A percentile compares a stretch with the other conserved stretches of the same genome.
Evolutionary conservation across 257 asterid genomes (phyloP).

Genomic region (Primulina huaijiensis): DNA sequence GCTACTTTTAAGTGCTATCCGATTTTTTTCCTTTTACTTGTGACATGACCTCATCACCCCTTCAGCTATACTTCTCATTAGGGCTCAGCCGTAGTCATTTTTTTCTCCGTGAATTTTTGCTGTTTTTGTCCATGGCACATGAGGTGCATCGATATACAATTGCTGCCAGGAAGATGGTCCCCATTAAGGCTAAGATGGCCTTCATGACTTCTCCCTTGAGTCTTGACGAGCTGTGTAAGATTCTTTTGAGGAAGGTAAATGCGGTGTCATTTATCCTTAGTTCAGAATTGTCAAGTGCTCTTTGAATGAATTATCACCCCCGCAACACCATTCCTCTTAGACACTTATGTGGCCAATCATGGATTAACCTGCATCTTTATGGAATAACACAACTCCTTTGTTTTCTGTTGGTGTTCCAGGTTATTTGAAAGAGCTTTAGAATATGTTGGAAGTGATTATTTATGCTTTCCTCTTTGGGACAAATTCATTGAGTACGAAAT

Average conservation of each 20-base stretch:
- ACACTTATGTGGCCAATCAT: constrained; percentile 35
- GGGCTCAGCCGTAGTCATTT: constrained; percentile 61
- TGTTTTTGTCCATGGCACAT: constrained; percentile 70
- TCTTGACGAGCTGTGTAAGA: constrained; percentile 69
- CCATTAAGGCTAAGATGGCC: constrained; percentile 76
- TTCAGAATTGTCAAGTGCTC: constrained; percentile 60
- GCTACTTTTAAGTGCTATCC: constrained; percentile 38
- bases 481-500: constrained; percentile 88
- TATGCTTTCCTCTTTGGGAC: constrained; percentile 97
- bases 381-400: constrained; percentile 29
- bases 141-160: constrained; percentile 78
- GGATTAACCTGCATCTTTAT: constrained; percentile 21
- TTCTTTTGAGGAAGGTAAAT: constrained; percentile 82
- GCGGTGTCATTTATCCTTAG: constrained; percentile 43
- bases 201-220: constrained; percentile 51
- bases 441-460: constrained; percentile 91
- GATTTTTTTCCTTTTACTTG: constrained; percentile 39
- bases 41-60: constrained; percentile 44
- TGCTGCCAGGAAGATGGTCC: constrained; percentile 73
- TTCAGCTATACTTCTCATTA: constrained; percentile 49
- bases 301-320: constrained; percentile 54
- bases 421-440: constrained; percentile 92
- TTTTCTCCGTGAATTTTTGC: constrained; percentile 58
- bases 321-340: constrained; percentile 34
- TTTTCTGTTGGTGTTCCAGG: constrained; percentile 49